phyloP scores from a whole-genome alignment of 225 moss, liverwort and hornwort genomes.

The Pseudoscleropodium purum region DNA sequence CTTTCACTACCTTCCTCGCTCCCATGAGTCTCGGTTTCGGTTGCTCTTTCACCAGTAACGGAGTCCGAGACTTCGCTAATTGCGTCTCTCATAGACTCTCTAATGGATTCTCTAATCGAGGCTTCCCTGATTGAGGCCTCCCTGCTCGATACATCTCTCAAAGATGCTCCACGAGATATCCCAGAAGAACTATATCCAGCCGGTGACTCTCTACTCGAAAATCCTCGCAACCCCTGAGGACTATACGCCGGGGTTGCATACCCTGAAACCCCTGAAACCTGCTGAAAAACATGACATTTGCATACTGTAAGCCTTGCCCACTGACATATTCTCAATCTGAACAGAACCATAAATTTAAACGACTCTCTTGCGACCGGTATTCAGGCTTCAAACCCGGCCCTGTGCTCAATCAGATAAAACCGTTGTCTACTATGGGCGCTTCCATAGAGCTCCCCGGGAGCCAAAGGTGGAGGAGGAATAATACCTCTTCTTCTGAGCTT shows the following conservation, averaged over 20 bases:
- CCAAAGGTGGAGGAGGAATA: background rate
- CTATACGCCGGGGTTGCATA: slow-evolving; percentile 55
- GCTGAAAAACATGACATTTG: slow-evolving; percentile 4
- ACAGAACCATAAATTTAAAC: background rate
- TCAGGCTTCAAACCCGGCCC: background rate
- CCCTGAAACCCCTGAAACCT: slow-evolving; percentile 41
- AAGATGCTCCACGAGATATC: slow-evolving; percentile 15
- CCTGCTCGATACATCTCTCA: slow-evolving; percentile 21
- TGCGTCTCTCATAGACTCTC: slow-evolving; percentile 37
- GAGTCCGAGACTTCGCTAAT: slow-evolving; percentile 37
- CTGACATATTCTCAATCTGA: background rate
- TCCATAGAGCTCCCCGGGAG: background rate
- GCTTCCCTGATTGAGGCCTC: slow-evolving; percentile 26
- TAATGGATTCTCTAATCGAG: slow-evolving; percentile 23
- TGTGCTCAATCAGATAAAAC: background rate
- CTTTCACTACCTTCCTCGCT: slow-evolving; percentile 48
- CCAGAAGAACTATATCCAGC: slow-evolving; percentile 10
- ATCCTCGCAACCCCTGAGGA: slow-evolving; percentile 23
- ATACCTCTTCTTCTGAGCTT: slow-evolving; percentile 55
- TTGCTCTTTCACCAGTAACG: slow-evolving; percentile 19
- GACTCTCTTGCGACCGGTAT: background rate
- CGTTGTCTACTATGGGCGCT: background rate
- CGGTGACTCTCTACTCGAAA: slow-evolving; percentile 7
- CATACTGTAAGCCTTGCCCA: background rate
- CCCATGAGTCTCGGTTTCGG: slow-evolving; percentile 35